These are phyloP conservation scores for Rhodosporidiobolus sp. DNA, from an alignment of 768 basidiomycete species.

Conservation along the genomic window DNA sequence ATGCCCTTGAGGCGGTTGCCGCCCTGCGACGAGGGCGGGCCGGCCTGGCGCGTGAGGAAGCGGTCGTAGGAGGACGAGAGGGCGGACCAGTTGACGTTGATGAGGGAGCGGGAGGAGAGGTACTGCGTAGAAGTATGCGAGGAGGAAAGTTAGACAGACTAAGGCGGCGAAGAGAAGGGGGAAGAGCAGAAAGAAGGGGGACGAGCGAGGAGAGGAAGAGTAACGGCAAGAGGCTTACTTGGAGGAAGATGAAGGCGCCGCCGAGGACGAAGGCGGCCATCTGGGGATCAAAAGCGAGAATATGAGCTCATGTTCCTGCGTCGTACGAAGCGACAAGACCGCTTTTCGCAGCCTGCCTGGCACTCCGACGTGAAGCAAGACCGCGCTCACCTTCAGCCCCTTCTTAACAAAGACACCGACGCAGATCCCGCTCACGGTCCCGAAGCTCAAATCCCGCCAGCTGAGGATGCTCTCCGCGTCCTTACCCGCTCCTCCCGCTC, in stretches of 20 bases:
- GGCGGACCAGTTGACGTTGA: conserved; percentile 77
- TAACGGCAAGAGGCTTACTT: conserved; percentile 55
- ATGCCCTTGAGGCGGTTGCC: conserved; percentile 65
- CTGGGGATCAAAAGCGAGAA: conserved; percentile 48
- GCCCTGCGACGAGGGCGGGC: conserved; percentile 57
- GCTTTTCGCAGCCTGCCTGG: no score
- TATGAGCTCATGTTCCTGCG: not conserved
- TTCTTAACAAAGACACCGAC: conserved; percentile 93
- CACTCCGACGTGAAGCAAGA: not conserved
- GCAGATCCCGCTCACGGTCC: conserved; percentile 81
- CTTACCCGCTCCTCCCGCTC: not conserved
- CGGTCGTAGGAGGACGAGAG: conserved; percentile 67
- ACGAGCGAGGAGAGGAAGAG: not conserved
- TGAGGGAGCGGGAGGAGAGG: conserved; percentile 65
- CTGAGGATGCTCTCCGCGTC: conserved; percentile 56
- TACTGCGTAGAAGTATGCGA: no score
- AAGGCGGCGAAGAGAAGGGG: not conserved
- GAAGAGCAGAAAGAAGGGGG: not conserved
- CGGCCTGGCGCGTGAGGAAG: conserved; percentile 61
- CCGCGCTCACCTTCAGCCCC: conserved; percentile 57
- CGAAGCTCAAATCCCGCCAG: conserved; percentile 77
- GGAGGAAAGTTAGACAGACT: no score
- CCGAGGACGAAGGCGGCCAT: conserved; percentile 80
- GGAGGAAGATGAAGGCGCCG: conserved; percentile 82
- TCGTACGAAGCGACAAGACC: no score